phyloP scores from a whole-genome alignment of 2,329 filamentous ascomycete genomes.

The Colletotrichum australisinense region DNA sequence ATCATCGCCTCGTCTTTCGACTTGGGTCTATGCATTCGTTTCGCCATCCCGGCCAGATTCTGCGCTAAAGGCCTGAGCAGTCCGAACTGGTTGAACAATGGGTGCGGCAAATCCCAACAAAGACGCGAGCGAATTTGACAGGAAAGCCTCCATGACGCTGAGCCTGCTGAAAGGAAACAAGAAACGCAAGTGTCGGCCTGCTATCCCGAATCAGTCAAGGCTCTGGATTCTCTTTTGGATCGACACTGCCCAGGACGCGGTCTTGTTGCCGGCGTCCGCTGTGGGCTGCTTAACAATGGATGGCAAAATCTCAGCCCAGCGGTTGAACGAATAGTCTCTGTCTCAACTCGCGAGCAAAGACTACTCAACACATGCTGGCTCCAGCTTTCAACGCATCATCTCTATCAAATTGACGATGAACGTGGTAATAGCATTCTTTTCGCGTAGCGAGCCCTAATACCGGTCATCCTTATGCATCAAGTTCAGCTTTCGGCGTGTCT shows the following conservation, averaged over 20 bases:
- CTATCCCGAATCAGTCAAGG: slow-evolving; percentile 7
- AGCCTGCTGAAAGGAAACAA: slow-evolving; percentile 16
- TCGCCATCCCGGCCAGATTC: not conserved
- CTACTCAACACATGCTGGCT: not conserved
- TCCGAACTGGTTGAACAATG: not conserved
- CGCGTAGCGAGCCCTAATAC: not conserved
- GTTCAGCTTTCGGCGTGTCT: slow-evolving; percentile 3
- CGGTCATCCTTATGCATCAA: not conserved
- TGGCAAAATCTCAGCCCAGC: not conserved
- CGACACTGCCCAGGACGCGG: not conserved
- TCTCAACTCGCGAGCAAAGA: not conserved
- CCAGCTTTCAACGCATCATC: not conserved
- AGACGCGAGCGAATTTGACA: not conserved
- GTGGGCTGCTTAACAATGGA: not conserved
- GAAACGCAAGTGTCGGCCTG: not conserved
- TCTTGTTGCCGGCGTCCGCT: not conserved
- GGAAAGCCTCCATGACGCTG: not conserved
- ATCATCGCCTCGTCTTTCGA: slow-evolving; percentile 10
- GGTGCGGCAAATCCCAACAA: slow-evolving; percentile 10
- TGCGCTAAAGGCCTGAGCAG: not conserved
- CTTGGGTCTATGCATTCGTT: not conserved
- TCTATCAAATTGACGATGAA: not conserved
- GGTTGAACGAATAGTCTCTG: not conserved
- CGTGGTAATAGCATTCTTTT: not conserved
- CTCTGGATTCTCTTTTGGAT: not conserved